Percentiles rank a stretch among this genome's conserved stretches.
These are phyloP conservation scores for Cordyceps cicadae DNA, from an alignment of 2,329 filamentous ascomycete species.

Conservation along the genomic window DNA sequence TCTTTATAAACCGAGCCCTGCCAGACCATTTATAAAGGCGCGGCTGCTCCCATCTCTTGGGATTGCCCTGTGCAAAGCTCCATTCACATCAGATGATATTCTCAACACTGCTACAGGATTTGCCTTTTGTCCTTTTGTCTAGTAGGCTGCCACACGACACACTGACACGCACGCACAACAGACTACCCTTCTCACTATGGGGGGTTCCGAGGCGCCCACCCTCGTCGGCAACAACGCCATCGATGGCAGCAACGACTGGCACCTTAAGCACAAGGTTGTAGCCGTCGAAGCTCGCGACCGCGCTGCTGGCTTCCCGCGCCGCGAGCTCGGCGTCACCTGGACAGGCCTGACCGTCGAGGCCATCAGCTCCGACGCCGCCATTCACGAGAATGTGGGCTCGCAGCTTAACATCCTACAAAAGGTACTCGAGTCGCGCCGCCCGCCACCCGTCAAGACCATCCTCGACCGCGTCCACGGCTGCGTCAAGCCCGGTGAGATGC, in stretches of 20 bases:
- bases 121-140: neutral
- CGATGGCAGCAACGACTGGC: constrained; percentile 30
- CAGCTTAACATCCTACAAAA: constrained; percentile 48
- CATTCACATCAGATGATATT: too few relatives aligned
- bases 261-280: constrained; percentile 39
- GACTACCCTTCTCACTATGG: neutral
- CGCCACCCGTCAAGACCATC: constrained; percentile 55
- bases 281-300: constrained; percentile 34
- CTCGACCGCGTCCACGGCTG: constrained; percentile 58
- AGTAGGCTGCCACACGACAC: neutral
- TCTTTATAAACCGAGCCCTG: neutral
- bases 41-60: neutral
- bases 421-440: constrained; percentile 44
- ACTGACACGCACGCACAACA: neutral
- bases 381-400: constrained; percentile 57
- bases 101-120: neutral
- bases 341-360: constrained; percentile 55
- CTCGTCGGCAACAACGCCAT: neutral
- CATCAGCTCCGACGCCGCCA: constrained; percentile 50
- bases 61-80: too few relatives aligned
- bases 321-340: constrained; percentile 57
- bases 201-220: constrained; percentile 7
- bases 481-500: constrained; percentile 65
- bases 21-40: neutral
- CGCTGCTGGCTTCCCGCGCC: constrained; percentile 36